Evolutionary conservation across 2,329 filamentous ascomycete species (phyloP).

Genomic region (Diplodia intermedia): DNA sequence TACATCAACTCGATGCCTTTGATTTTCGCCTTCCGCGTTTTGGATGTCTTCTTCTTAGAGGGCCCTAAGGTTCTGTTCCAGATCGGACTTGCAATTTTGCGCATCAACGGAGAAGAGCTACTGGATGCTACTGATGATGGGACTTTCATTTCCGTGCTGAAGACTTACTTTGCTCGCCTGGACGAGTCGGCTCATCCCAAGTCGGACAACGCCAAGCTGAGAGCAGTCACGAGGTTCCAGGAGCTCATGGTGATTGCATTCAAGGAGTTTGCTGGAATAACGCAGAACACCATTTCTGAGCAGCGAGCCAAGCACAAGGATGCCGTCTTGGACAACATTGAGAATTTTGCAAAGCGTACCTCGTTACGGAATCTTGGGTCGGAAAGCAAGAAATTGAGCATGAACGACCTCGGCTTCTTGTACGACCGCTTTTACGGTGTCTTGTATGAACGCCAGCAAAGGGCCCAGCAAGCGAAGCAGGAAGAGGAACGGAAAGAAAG

Average conservation of each 20-base stretch:
- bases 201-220: constrained; percentile 91
- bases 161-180: constrained; percentile 89
- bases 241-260: constrained; percentile 99
- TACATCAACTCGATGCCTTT: constrained; percentile 99
- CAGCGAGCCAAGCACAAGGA: constrained; percentile 92
- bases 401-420: constrained; percentile 84
- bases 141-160: constrained; percentile 94
- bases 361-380: constrained; percentile 94
- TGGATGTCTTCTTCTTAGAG: constrained; percentile 98
- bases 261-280: constrained; percentile 96
- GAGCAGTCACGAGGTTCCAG: constrained; percentile 94
- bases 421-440: constrained; percentile 96
- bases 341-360: constrained; percentile 95
- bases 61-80: constrained; percentile 98
- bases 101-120: constrained; percentile 96
- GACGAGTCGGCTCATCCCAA: constrained; percentile 96
- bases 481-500: constrained; percentile 72
- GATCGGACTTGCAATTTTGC: constrained; percentile 92
- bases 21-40: constrained; percentile 93
- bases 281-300: constrained; percentile 89
- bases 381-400: constrained; percentile 87
- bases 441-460: constrained; percentile 88
- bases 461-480: constrained; percentile 73
- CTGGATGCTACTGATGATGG: constrained; percentile 93
- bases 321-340: constrained; percentile 91